Conservation (phyloP, 139 green algal species). For the Coccomyxa sp. region DNA sequence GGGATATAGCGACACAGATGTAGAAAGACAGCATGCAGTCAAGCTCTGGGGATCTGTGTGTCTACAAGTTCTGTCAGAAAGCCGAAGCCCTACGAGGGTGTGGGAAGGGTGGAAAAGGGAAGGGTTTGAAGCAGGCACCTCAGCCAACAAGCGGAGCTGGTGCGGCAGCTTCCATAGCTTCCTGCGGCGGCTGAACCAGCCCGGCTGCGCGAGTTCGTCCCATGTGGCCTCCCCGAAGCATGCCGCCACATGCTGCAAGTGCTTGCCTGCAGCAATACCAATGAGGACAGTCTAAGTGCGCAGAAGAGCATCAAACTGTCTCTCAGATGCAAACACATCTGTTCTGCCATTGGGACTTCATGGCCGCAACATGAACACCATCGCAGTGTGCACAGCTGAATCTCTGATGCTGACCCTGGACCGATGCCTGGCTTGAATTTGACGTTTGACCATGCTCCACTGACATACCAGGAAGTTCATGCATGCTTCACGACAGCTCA, state of each 20-base stretch:
- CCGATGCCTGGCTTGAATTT: no score
- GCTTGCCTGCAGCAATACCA: slow-evolving; percentile 17
- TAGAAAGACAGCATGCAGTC: not conserved
- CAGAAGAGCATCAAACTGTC: not conserved
- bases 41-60: not conserved
- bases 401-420: no score
- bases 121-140: slow-evolving; percentile 8
- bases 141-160: slow-evolving; percentile 23
- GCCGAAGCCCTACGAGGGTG: no score
- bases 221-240: not conserved
- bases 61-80: no score
- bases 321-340: not conserved
- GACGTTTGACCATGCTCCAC: no score
- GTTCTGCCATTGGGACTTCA: no score
- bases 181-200: slow-evolving; percentile 4
- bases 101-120: no score
- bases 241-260: slow-evolving; percentile 12
- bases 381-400: not conserved
- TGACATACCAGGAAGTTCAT: no score
- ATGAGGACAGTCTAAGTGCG: not conserved
- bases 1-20: not conserved
- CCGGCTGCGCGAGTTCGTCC: not conserved
- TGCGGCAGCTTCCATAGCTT: slow-evolving; percentile 11
- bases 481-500: no score
- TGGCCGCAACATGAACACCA: not conserved